phyloP scores from a whole-genome alignment of 305 asterid species.

The Plantago lanceolata region DNA sequence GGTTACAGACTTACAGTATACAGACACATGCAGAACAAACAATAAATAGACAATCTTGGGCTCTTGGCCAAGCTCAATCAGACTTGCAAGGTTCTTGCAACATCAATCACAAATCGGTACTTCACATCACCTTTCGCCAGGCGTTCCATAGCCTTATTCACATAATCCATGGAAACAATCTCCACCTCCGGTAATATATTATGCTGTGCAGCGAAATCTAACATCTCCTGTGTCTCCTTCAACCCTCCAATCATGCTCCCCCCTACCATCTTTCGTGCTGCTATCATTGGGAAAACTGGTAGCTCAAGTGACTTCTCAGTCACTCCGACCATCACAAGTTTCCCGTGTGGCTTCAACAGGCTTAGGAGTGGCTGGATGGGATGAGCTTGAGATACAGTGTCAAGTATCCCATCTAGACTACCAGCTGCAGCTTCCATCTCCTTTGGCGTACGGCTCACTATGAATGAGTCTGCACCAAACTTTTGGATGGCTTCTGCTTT shows the following conservation, averaged over 20 bases:
- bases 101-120: constrained; percentile 33
- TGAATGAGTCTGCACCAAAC: constrained; percentile 25
- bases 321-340: constrained; percentile 26
- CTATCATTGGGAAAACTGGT: constrained; percentile 22
- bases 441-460: constrained; percentile 20
- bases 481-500: constrained; percentile 24
- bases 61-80: not conserved
- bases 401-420: constrained; percentile 31
- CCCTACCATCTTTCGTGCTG: constrained; percentile 24
- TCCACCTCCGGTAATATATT: constrained; percentile 26
- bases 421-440: constrained; percentile 27
- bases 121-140: constrained; percentile 26
- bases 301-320: constrained; percentile 29
- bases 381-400: constrained; percentile 26
- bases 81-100: constrained; percentile 6
- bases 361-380: constrained; percentile 18
- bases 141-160: constrained; percentile 32
- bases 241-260: constrained; percentile 33
- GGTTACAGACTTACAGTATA: not conserved
- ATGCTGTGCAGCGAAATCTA: constrained; percentile 31
- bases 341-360: constrained; percentile 29
- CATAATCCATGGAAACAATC: constrained; percentile 24
- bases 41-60: not conserved
- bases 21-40: not conserved
- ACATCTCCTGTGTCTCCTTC: constrained; percentile 32